Conservation (phyloP, 495 filamentous ascomycete genomes). For the Xylaria bambusicola region DNA sequence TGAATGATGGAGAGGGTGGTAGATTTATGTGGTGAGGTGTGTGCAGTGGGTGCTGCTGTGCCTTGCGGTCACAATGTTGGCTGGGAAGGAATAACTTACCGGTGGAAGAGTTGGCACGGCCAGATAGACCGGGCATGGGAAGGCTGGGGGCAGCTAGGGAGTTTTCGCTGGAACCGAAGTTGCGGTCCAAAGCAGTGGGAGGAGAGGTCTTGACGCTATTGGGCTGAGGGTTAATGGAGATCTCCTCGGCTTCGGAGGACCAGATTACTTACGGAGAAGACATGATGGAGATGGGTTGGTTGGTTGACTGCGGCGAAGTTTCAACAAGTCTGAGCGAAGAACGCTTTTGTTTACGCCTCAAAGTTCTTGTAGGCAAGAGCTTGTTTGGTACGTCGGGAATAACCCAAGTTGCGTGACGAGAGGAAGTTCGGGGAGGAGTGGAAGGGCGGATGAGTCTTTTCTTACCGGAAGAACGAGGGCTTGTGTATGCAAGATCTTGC, state of each 20-base stretch:
- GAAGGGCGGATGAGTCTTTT: conserved; percentile 22
- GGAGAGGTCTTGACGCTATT: conserved; percentile 22
- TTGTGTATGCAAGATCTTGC: neutral
- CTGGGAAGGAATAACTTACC: conserved; percentile 22
- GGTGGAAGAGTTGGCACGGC: conserved; percentile 35
- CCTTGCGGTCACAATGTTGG: neutral
- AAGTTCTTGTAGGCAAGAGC: neutral
- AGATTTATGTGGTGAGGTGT: neutral
- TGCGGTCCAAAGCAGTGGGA: conserved; percentile 19
- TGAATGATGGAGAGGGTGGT: neutral
- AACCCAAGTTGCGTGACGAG: conserved; percentile 9
- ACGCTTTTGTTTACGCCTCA: conserved; percentile 26
- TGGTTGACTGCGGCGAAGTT: conserved; percentile 2
- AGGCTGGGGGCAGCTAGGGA: conserved; percentile 19
- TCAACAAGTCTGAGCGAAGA: conserved; percentile 20
- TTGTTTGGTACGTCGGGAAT: conserved; percentile 11
- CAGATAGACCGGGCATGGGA: conserved; percentile 38
- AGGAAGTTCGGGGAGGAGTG: conserved; percentile 22
- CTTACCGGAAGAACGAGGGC: conserved; percentile 17
- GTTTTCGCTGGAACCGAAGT: conserved; percentile 12
- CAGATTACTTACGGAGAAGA: conserved; percentile 32
- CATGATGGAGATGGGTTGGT: conserved; percentile 24
- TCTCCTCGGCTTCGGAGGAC: neutral
- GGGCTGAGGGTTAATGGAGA: neutral
- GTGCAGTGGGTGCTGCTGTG: neutral